Evolutionary conservation across 2,329 filamentous ascomycete species (phyloP).

Genomic region (Endoconidiophora polonica): DNA sequence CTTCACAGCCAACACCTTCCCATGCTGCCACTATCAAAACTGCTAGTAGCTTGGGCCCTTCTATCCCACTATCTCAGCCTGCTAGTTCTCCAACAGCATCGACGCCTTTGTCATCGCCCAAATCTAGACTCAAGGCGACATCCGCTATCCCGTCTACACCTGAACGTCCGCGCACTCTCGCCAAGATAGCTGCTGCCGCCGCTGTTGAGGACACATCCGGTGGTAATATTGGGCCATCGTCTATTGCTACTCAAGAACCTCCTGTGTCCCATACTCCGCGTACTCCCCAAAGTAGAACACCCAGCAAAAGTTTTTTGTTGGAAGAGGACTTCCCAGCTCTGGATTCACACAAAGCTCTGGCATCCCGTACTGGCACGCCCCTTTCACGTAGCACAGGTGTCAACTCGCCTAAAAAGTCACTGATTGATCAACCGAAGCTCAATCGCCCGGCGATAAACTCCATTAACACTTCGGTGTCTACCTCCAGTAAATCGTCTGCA

Average conservation of each 20-base stretch:
- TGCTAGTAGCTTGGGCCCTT: neutral
- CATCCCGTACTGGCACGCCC: neutral
- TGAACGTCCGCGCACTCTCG: slow-evolving; percentile 1
- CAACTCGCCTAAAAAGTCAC: slow-evolving; percentile 3
- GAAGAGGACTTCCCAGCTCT: slow-evolving; percentile 43
- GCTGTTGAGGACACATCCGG: neutral
- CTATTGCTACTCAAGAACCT: slow-evolving; percentile 12
- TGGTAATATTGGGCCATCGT: neutral
- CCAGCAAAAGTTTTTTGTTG: slow-evolving; percentile 25
- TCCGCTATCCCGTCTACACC: slow-evolving; percentile 6
- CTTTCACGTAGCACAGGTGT: neutral
- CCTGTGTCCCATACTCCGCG: slow-evolving; percentile 20
- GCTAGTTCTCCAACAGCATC: neutral
- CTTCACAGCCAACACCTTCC: neutral
- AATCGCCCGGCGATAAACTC: slow-evolving; percentile 1
- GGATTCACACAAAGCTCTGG: slow-evolving; percentile 1
- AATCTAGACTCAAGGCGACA: slow-evolving; percentile 16
- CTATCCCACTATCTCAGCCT: neutral
- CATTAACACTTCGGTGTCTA: slow-evolving; percentile 3
- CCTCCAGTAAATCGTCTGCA: neutral
- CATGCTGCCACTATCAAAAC: neutral
- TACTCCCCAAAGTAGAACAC: slow-evolving; percentile 14
- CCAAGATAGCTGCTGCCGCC: slow-evolving; percentile 6
- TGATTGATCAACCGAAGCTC: slow-evolving; percentile 6
- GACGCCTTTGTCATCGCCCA: slow-evolving; percentile 11